phyloP scores from a whole-genome alignment of 805 yeast species.

The Blastobotrys muscicola region DNA sequence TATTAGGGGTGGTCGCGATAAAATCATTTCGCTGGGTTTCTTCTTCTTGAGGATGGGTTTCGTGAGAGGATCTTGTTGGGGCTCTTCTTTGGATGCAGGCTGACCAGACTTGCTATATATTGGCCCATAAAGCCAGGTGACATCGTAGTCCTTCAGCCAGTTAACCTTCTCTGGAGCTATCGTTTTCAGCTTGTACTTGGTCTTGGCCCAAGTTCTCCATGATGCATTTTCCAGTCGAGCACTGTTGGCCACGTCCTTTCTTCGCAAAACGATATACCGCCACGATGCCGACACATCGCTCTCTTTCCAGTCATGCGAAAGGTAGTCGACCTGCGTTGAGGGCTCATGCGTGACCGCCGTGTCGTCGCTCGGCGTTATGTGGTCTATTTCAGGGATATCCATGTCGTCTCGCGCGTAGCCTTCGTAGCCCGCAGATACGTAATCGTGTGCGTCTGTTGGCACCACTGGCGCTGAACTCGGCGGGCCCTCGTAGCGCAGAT shows the following conservation, averaged over 20 bases:
- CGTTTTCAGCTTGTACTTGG: slow-evolving; percentile 54
- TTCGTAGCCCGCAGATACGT: background rate
- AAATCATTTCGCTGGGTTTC: slow-evolving; percentile 72
- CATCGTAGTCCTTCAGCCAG: slow-evolving; percentile 96
- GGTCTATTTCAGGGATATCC: background rate
- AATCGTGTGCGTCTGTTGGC: background rate
- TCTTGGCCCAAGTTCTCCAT: slow-evolving; percentile 95
- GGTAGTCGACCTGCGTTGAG: slow-evolving; percentile 83
- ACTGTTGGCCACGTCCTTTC: slow-evolving; percentile 76
- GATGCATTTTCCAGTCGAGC: slow-evolving; percentile 76
- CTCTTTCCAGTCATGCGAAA: slow-evolving; percentile 94
- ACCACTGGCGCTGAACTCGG: background rate
- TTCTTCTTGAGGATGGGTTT: slow-evolving; percentile 87
- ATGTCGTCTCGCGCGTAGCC: background rate
- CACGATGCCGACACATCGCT: slow-evolving; percentile 88
- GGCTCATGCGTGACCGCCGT: slow-evolving; percentile 73
- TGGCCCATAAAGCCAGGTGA: slow-evolving; percentile 98
- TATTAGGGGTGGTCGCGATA: slow-evolving; percentile 24
- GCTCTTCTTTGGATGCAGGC: slow-evolving; percentile 5
- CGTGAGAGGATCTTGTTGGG: slow-evolving; percentile 23
- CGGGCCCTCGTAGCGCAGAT: slow-evolving; percentile 7
- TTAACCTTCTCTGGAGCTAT: slow-evolving; percentile 86
- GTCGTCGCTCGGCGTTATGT: slow-evolving; percentile 44
- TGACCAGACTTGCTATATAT: slow-evolving; percentile 36
- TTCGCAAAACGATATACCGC: slow-evolving; percentile 78